phyloP scores from a whole-genome alignment of 305 asterid genomes.

The Solanum hybrid region DNA sequence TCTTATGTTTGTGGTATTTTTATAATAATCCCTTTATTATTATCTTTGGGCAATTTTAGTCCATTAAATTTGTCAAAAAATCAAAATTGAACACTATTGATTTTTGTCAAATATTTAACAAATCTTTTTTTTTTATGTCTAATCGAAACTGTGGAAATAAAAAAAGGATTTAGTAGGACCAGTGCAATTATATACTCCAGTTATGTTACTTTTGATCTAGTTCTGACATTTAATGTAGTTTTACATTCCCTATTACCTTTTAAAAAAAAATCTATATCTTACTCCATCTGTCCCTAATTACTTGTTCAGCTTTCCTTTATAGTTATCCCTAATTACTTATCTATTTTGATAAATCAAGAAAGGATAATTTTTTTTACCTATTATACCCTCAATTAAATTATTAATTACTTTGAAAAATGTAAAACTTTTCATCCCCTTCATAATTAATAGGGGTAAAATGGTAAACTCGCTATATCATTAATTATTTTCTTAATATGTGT shows the following conservation, averaged over 20 bases:
- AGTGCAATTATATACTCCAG: neutral
- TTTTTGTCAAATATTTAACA: neutral
- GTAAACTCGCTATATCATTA: too few relatives aligned
- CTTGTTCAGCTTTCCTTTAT: too few relatives aligned
- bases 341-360: too few relatives aligned
- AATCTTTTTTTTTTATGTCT: neutral
- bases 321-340: too few relatives aligned
- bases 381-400: too few relatives aligned
- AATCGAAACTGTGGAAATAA: too few relatives aligned
- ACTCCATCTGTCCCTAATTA: rapidly evolving
- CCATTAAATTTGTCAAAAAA: neutral
- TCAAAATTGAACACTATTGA: neutral
- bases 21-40: neutral
- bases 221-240: neutral
- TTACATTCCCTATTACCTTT: neutral
- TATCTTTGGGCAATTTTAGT: neutral
- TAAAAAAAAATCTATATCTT: neutral
- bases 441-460: too few relatives aligned
- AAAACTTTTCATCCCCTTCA: too few relatives aligned
- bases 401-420: too few relatives aligned
- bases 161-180: neutral
- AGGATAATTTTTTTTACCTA: too few relatives aligned
- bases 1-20: neutral
- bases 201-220: neutral
- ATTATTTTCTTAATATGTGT: too few relatives aligned